Base-by-base conservation (phyloP, 768 basidiomycete genomes). In the Auricularia heimuer region DNA sequence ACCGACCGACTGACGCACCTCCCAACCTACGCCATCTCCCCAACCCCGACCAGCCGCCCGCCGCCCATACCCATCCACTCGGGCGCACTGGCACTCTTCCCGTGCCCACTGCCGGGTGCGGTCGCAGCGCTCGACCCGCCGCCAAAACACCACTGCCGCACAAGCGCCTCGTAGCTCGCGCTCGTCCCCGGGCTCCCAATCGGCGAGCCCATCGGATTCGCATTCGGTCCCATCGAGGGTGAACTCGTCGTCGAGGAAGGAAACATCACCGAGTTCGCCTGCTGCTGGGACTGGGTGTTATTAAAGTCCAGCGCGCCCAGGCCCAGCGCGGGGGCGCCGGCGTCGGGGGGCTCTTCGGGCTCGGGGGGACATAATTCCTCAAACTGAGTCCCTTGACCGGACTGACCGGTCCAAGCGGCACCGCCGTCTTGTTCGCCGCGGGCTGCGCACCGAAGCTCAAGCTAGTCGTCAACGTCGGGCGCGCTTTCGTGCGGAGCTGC, bases 121-220 rank as follows among this genome's bases (percentile, higher is more conserved):
- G 1, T n/a, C 54, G 14, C 54, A n/a, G 54, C 29, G 16, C 10
- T 8, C 16, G 56, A 18, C 24, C 24, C 6, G 29, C 56, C 56
- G 12, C 56, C 56, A 29, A 60, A 60, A 3, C 56, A 60, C 56
- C 56, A 60, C 34, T 60, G 56, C 56, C 24, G 14, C 10, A 60
- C 56, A 7, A 60, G 29, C 29, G 56, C 56, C 56, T 60, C 56
- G 56, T 60, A 60, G 29, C 56, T 60, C 21, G 56, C 56, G 56
- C 24, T 60, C 56, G 56, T 60, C 8, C 56, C 56, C 10, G 56
- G 56, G 29, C 56, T 60, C 7, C 56, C 56, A 7, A 60, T 34
- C 29, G 56, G 56, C 8, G 7, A 14, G 14, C 47, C 47, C 14
- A 51, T 16, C 29, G 29, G 29, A 29, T 29, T 29, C 29, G 29